Evolutionary conservation across 2,329 filamentous ascomycete genomes (phyloP), one percentile per base, ranked within the genome.

Genomic region (Claviceps spartinae): DNA sequence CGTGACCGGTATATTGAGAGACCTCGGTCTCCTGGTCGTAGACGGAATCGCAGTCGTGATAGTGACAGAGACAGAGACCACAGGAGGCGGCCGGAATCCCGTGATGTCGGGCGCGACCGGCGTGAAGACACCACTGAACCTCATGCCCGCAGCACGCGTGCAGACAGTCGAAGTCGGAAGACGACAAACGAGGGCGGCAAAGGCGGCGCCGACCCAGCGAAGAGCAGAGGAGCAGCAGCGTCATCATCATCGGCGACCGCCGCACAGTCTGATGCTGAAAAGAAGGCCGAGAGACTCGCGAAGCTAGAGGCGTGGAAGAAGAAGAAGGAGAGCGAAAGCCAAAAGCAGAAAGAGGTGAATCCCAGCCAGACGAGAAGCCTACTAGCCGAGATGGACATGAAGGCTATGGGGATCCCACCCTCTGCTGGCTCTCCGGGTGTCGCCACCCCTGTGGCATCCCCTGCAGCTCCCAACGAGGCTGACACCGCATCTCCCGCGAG

Each of bases 221-320:
- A 82, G 62, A 54, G 57, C 41, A 62, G 63, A 41, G 62, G 63
- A 41, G 36, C 75, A 52, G 64, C 74, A 50, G 34, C 75, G 52
- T 64, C 74, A 50, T 22, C 22, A 22, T 30, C 75, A 51, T 64
- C 74, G 51, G 30, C 75, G 51, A 64, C 74, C 50, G 68, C 72
- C 45, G 68, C 69, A 18, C 81, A 81, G 61, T 74, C 79, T 34
- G 86, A 88, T 60, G 79, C 81, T 55, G 82, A 88, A 48, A 88
- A 68, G 52, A 88, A 90, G 65, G 85, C 84, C 48, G 86, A 91
- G 66, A 76, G 86, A 56, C 74, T 89, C 44, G 87, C 87, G 30
- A 90, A 88, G 64, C 70, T 95, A 30, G 87, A 91, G 65, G 86
- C 87, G 53, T 95, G 89, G 90, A 95, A 95, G 70, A 86, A 88